Evolutionary conservation across 176 grass and related monocot genomes (phyloP).

Genomic region (Triticum dicoccoides): DNA sequence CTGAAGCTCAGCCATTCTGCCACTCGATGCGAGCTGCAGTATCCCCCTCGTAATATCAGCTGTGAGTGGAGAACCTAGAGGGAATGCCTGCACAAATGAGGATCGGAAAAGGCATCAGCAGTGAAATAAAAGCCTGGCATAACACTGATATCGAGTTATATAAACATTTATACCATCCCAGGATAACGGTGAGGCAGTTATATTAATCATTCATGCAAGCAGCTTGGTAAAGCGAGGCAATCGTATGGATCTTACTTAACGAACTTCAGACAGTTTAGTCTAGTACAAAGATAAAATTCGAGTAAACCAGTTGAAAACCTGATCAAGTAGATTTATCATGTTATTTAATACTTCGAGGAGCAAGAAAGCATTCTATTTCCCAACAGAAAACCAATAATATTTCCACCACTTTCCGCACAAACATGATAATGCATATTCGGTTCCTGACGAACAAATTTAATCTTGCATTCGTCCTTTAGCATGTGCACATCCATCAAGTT

Average conservation of each 20-base stretch:
- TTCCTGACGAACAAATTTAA: not conserved
- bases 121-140: not conserved
- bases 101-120: not conserved
- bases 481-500: not conserved
- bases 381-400: not conserved
- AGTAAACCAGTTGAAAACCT: not conserved
- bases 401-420: not conserved
- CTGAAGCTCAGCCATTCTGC: constrained; percentile 29
- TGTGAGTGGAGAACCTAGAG: constrained; percentile 56
- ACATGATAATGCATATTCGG: not conserved
- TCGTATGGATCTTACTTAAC: not conserved
- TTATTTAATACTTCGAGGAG: constrained; percentile 8
- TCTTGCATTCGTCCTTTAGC: not conserved
- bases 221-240: not conserved
- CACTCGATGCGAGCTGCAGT: constrained; percentile 23
- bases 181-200: not conserved
- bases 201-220: not conserved
- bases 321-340: constrained; percentile 1
- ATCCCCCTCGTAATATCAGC: constrained; percentile 54
- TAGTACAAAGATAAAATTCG: not conserved
- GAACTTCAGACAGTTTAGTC: not conserved
- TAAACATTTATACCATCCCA: not conserved
- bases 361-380: not conserved
- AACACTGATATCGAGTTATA: not conserved
- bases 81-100: constrained; percentile 52